Conservation (phyloP, 768 basidiomycete species). For the Lactifluus piperatus region DNA sequence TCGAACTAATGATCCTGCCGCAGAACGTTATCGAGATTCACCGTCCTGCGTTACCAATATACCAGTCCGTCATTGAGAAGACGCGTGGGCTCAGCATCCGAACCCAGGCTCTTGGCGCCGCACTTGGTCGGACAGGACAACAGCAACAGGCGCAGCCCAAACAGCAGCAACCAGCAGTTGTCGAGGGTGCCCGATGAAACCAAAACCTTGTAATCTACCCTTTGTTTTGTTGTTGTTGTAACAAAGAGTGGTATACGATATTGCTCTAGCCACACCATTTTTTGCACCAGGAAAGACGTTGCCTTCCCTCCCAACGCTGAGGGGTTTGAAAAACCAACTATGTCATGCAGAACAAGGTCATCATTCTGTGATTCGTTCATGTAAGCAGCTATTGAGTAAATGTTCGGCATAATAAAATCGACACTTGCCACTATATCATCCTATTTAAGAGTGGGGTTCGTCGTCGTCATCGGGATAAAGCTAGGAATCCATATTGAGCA, state of each 20-base stretch:
- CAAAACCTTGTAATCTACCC: background rate
- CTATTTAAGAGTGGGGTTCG: background rate
- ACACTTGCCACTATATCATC: background rate
- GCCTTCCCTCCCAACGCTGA: background rate
- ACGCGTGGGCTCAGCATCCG: slow-evolving; percentile 87
- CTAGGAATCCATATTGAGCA: background rate
- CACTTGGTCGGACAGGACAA: slow-evolving; percentile 39
- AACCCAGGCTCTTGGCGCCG: slow-evolving; percentile 82
- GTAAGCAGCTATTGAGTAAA: background rate
- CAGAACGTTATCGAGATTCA: slow-evolving; percentile 97
- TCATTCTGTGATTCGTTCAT: background rate
- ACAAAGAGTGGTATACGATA: background rate
- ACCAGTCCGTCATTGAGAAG: slow-evolving; percentile 93
- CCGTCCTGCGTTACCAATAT: slow-evolving; percentile 80
- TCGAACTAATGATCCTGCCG: slow-evolving; percentile 16
- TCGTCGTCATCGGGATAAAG: slow-evolving; percentile 9
- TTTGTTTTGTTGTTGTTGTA: background rate
- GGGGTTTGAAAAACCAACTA: too few relatives aligned
- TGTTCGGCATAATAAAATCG: background rate
- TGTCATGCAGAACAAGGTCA: background rate
- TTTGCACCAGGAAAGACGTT: background rate
- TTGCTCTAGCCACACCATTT: background rate
- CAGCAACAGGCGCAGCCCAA: slow-evolving; percentile 4
- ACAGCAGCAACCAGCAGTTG: slow-evolving; percentile 20
- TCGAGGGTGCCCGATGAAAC: slow-evolving; percentile 22